A percentile compares a stretch with the other conserved stretches of the same genome.
Evolutionary conservation across 202 grass and related monocot genomes (phyloP).

Genomic region (Brachypodium distachyon): DNA sequence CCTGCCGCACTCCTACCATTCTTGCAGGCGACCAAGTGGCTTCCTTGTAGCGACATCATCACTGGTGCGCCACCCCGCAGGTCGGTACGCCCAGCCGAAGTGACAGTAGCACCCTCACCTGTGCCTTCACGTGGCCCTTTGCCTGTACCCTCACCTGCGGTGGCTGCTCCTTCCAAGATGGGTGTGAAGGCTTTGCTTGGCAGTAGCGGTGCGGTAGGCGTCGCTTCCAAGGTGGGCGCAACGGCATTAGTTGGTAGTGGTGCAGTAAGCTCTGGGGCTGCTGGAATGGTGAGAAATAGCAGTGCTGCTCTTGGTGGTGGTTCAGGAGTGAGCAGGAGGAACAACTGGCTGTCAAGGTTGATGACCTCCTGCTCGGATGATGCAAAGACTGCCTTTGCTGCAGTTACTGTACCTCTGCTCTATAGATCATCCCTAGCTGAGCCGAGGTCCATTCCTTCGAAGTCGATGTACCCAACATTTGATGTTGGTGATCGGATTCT

Average conservation of each 20-base stretch:
- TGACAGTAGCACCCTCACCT: not conserved
- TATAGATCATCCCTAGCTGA: constrained; percentile 69
- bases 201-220: not conserved
- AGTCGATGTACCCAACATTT: constrained; percentile 93
- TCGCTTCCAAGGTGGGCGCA: constrained; percentile 23
- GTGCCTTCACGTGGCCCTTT: not conserved
- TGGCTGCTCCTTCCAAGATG: constrained; percentile 36
- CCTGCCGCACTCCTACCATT: constrained; percentile 70
- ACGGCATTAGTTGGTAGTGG: constrained; percentile 15
- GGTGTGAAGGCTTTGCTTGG: constrained; percentile 24
- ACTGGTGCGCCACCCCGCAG: constrained; percentile 8
- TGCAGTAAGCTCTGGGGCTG: constrained; percentile 10
- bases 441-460: constrained; percentile 84
- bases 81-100: constrained; percentile 14
- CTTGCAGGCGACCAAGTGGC: constrained; percentile 77
- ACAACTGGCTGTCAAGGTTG: constrained; percentile 70
- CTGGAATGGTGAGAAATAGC: constrained; percentile 21
- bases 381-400: constrained; percentile 68
- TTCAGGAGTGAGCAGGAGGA: constrained; percentile 22
- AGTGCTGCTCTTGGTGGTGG: not conserved
- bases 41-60: constrained; percentile 71
- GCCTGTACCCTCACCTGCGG: constrained; percentile 32
- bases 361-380: constrained; percentile 86
- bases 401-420: constrained; percentile 82
- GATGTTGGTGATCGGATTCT: constrained; percentile 93